Base-by-base conservation (phyloP, 2,329 filamentous ascomycete genomes). In the Elsinoe necatrix region DNA sequence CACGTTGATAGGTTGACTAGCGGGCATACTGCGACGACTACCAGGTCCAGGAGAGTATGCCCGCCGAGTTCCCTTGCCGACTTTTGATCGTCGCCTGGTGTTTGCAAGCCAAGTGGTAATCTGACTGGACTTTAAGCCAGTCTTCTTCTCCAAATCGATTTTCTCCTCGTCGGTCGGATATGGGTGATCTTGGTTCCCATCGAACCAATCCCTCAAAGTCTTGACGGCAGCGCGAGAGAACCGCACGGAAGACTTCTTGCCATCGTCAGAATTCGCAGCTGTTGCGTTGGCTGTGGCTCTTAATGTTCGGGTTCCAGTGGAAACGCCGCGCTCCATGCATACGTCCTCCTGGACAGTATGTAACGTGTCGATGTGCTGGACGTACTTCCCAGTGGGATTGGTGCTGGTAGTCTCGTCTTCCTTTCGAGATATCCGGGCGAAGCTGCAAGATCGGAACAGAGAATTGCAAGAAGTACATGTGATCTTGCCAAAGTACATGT, bases 81-180 rank as follows among this genome's bases (percentile, higher is more conserved):
- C 83, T 73, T 95, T 95, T 64, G 87, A 85, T 60, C 90, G 80
- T 57, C 90, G 82, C 42, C 90, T 83, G 57, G 89, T 89, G 70
- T 95, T 95, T 58, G 90, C 90, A 47, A 95, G 81, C 90, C 90
- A 95, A 68, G 95, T 95, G 9, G 85, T 85, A 63, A 95, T 92
- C 66, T 96, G 91, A 12, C 80, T 86, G 64, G 88, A 83, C 68
- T 83, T 90, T 39, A 96, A 77, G 6, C 89, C 89, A 0, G 90
- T 95, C 63, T 86, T 80, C 47, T 80, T 78, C 69, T 89, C 86
- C 23, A 96, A 76, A 60, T 82, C 80, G 62, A 90, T 86, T 66
- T 92, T 95, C 67, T 95, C 88, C 58, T 89, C 84, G 42, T 95
- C 89, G 31, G 83, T 91, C 4, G 91, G 90, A 67, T 95, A 96